Base-by-base conservation (phyloP, 2,329 filamentous ascomycete genomes). In the Aspergillus novofumigatus region DNA sequence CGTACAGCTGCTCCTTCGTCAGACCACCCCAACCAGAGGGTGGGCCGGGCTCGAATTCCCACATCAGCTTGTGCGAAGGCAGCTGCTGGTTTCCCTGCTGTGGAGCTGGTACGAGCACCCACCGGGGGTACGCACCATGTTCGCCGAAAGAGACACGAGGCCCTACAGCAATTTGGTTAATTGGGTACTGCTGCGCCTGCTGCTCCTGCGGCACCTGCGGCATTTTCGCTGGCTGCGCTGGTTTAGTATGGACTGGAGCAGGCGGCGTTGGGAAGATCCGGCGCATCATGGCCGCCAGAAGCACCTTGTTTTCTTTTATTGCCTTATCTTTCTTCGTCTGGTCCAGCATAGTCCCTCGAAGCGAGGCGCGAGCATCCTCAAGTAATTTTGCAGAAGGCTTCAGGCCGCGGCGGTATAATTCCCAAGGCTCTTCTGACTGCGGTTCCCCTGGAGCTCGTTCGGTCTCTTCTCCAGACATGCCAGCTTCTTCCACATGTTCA, bases 1-100 rank as follows among this genome's bases (percentile, higher is more conserved):
- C 59, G 52, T 62, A 61, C n/a, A 69, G 49, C 50, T 53, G 17
- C 4, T 50, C 54, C 17, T 53, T 9, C n/a, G 42, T 52, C 28
- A 61, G 44, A 1, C 42, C 54, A 4, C 55, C 51, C 51, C 47
- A 53, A 7, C 23, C 3, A 25, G 32, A 41, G 1, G 38, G 8
- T 14, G 58, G 41, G 5, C 67, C 66, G 21, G 62, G 45, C 21
- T 70, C 66, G 42, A 70, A 65, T 21, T 51, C 52, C 62, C 62
- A 65, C 42, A 48, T 52, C 29, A 63, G 49, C 5, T n/a, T 42
- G 10, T 17, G 28, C 47, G 48, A 52, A 49, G 5, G 28, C 9
- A 9, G 23, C 25, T 38, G n/a, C 38, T 28, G 14, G 21, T 11
- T 45, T 32, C 5, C n/a, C 38, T 21, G 25, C 20, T 23, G 44